Conservation (phyloP, 1,139 yeast species). For the Pichia cactophila region DNA sequence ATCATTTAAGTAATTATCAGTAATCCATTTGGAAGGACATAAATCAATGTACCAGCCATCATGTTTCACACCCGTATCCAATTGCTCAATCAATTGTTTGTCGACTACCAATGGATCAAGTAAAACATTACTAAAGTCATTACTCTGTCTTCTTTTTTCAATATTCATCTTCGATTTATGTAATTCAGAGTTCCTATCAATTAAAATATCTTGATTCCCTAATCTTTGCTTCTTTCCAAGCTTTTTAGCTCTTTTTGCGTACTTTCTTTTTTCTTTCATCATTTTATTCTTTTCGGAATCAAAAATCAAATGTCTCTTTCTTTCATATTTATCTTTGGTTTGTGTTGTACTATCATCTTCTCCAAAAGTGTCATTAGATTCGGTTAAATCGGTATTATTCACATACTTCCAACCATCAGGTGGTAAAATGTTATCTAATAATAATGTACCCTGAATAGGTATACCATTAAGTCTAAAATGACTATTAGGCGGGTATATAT, state of each 20-base stretch:
- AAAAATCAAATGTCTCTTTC: conserved; percentile 1
- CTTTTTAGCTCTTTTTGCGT: conserved; percentile 5
- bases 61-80: conserved; percentile 13
- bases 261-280: conserved; percentile 7
- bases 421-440: conserved; percentile 38
- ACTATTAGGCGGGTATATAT: conserved; percentile 43
- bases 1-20: conserved; percentile 40
- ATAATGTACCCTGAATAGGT: conserved; percentile 28
- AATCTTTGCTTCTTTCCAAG: conserved; percentile 1
- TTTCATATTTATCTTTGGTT: not conserved
- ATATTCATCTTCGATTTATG: conserved; percentile 2
- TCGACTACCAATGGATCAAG: conserved; percentile 9
- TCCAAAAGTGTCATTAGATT: conserved; percentile 4
- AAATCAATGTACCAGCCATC: conserved; percentile 58
- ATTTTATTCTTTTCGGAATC: conserved; percentile 11
- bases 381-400: conserved; percentile 18
- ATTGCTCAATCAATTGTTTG: conserved; percentile 4
- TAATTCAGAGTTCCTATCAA: conserved; percentile 3
- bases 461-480: conserved; percentile 29
- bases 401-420: conserved; percentile 54
- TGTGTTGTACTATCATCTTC: not conserved
- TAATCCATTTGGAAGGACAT: conserved; percentile 53
- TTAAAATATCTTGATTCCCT: conserved; percentile 1
- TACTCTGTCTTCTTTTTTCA: conserved; percentile 11
- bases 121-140: conserved; percentile 12